A percentile compares a stretch with the other conserved stretches of the same genome.
These are phyloP conservation scores for Lipomyces sp. DNA, from an alignment of 805 yeast genomes.

Conservation along the genomic window DNA sequence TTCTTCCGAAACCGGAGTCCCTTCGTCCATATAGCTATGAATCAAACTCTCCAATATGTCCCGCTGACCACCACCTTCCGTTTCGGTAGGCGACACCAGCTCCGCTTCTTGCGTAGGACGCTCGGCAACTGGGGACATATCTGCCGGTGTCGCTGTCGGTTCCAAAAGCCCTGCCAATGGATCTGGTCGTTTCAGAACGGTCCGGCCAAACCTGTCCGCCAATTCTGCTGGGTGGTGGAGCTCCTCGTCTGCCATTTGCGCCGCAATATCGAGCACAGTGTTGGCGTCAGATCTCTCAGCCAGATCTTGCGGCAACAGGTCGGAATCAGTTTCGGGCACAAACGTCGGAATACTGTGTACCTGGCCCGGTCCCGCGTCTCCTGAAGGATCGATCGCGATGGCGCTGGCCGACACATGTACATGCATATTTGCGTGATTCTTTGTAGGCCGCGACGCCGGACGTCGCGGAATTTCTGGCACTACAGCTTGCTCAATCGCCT, in stretches of 20 bases:
- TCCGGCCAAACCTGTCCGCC: background rate
- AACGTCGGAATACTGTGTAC: slow-evolving; percentile 21
- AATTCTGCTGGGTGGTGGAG: background rate
- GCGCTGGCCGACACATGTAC: slow-evolving; percentile 26
- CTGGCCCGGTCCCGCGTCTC: background rate
- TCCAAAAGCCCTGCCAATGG: slow-evolving; percentile 1
- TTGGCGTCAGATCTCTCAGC: background rate
- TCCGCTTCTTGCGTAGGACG: background rate
- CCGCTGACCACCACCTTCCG: slow-evolving; percentile 15
- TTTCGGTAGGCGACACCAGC: slow-evolving; percentile 9
- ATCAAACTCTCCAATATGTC: slow-evolving; percentile 24
- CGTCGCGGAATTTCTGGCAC: slow-evolving; percentile 14
- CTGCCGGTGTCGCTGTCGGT: slow-evolving; percentile 6
- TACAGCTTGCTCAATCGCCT: background rate
- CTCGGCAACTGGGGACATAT: background rate
- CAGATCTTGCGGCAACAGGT: background rate
- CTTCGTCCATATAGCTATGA: slow-evolving; percentile 11
- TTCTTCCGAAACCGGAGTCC: background rate
- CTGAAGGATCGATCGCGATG: slow-evolving; percentile 18
- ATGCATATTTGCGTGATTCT: slow-evolving; percentile 11
- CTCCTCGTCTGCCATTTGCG: slow-evolving; percentile 8
- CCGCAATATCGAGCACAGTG: background rate
- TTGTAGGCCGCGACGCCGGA: slow-evolving; percentile 18
- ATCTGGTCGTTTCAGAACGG: background rate
- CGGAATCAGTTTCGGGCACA: background rate